Base-by-base conservation (phyloP, 176 grass and related monocot genomes). In the Canna indica region DNA sequence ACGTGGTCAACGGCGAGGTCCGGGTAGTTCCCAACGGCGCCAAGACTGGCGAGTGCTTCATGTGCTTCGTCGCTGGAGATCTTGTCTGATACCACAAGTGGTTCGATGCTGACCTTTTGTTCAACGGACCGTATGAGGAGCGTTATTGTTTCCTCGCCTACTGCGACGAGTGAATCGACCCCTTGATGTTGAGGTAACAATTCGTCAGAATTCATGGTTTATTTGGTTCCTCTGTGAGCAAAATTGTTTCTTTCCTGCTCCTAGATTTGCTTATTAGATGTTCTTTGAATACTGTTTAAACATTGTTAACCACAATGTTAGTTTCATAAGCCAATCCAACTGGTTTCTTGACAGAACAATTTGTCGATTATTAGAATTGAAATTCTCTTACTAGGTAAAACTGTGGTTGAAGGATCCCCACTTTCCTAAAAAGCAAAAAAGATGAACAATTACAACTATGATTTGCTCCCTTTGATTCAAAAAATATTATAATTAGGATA, bases 61-160 rank as follows among this genome's bases (percentile, higher is more conserved):
- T 96, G 92, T 86, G 79, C 62, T 96, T 96, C 76, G 86, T 91
- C 11, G 88, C 92, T 24, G 92, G 92, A 22, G 92, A 96, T 71
- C 75, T 96, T 27, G 88, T 96, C 13, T 65, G 88, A 48, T 96
- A 96, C 68, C 92, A 88, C 35, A 91, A 88, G 73, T 96, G 88
- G 88, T 52, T 96, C 27, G 92, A 96, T 77, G 92, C 92, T 35
- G 88, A 91, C 71, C 85, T 96, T 74, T 85, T 88, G 81, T 96
- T 96, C 74, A 75, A 96, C 35, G 93, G 88, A 11, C 86, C 88
- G 0, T 96, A 96, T 70, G 93, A 89, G 79, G 93, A 96, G 85
- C 83, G 84, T 41, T 96, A 96, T 63, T 76, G 81, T 0, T 96
- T 96, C 76, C 88, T 87, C 67, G 88, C 88, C 24, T 91, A 91